Conservation (phyloP, 441 rosid species). For the Croton setiger region DNA sequence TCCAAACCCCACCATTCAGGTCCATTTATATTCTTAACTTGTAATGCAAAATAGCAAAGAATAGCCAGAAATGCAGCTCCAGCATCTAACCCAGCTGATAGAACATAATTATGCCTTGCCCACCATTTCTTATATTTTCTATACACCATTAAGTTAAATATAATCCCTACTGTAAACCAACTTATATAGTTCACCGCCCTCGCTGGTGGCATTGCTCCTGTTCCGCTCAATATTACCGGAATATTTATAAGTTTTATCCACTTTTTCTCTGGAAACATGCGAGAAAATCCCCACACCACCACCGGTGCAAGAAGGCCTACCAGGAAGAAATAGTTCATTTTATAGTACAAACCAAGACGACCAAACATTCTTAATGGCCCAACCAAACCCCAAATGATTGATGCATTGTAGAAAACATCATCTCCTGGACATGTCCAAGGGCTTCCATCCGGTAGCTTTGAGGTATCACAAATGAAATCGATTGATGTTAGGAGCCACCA, state of each 20-base stretch:
- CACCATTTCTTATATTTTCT: slow-evolving; percentile 41
- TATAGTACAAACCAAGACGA: slow-evolving; percentile 32
- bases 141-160: slow-evolving; percentile 42
- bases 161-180: slow-evolving; percentile 39
- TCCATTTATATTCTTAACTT: slow-evolving; percentile 28
- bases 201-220: slow-evolving; percentile 34
- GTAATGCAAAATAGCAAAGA: slow-evolving; percentile 33
- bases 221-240: slow-evolving; percentile 33
- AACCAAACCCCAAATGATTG: slow-evolving; percentile 50
- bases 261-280: slow-evolving; percentile 27
- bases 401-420: slow-evolving; percentile 49
- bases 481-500: slow-evolving; percentile 48
- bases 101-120: slow-evolving; percentile 45
- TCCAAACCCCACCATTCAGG: slow-evolving; percentile 46
- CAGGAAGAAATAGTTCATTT: slow-evolving; percentile 49
- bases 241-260: slow-evolving; percentile 39
- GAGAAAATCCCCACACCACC: slow-evolving; percentile 33
- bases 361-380: slow-evolving; percentile 49
- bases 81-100: slow-evolving; percentile 46
- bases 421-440: slow-evolving; percentile 53
- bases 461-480: slow-evolving; percentile 30
- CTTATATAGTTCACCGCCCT: slow-evolving; percentile 37
- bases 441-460: slow-evolving; percentile 31
- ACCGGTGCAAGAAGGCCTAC: slow-evolving; percentile 35
- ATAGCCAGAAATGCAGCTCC: slow-evolving; percentile 44